Percentiles rank a stretch among this genome's conserved stretches.
These are phyloP conservation scores for Fusarium sp. DNA, from an alignment of 2,329 filamentous ascomycete species.

Conservation along the genomic window DNA sequence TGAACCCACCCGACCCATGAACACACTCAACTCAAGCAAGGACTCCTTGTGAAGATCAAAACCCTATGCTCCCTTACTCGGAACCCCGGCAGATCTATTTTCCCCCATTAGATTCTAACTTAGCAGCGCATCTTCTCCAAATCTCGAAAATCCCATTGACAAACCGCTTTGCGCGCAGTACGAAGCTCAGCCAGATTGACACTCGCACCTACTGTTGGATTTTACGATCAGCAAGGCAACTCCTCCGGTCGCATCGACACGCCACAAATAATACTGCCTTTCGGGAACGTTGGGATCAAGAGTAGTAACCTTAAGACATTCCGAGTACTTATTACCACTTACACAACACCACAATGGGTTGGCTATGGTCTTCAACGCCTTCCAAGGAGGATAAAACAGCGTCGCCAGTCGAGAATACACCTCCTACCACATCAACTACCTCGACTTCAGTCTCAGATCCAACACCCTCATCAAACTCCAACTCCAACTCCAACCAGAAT, in stretches of 20 bases:
- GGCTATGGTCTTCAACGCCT: conserved; percentile 66
- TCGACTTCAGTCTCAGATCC: conserved; percentile 2
- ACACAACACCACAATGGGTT: conserved; percentile 62
- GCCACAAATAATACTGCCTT: background rate
- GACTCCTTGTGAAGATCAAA: too few relatives aligned
- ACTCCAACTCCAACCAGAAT: conserved; percentile 39
- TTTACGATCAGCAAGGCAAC: conserved; percentile 2
- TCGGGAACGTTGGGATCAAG: background rate
- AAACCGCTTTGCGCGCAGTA: background rate
- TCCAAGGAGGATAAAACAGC: conserved; percentile 38
- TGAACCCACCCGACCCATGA: too few relatives aligned
- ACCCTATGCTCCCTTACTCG: too few relatives aligned
- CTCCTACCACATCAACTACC: conserved; percentile 36
- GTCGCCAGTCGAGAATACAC: conserved; percentile 39
- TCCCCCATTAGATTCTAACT: conserved; percentile 30
- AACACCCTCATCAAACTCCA: conserved; percentile 29
- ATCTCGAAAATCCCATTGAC: conserved; percentile 21
- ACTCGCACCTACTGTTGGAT: background rate
- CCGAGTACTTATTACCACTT: background rate
- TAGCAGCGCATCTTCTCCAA: conserved; percentile 18
- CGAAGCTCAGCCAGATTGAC: conserved; percentile 2
- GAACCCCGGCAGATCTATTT: conserved; percentile 45
- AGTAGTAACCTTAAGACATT: background rate
- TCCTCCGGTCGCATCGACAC: background rate
- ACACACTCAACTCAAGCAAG: too few relatives aligned